Percentiles rank a stretch among this genome's conserved stretches.
Conservation (phyloP, 352 stramenopile genomes). For the Peronospora tabacina region DNA sequence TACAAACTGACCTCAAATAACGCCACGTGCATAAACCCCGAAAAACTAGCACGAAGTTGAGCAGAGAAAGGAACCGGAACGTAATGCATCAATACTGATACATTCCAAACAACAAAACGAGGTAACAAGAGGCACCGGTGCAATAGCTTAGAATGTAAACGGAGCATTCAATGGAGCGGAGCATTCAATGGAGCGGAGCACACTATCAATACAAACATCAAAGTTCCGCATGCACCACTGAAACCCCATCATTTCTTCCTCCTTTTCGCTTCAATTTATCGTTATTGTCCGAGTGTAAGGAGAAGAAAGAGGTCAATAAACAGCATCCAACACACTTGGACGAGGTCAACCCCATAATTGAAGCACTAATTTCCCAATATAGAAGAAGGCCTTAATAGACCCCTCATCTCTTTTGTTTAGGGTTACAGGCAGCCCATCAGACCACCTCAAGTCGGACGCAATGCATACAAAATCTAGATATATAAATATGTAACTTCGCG, state of each 20-base stretch:
- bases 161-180: slow-evolving; percentile 11
- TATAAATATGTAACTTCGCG: slow-evolving; percentile 8
- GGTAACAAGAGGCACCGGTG: slow-evolving; percentile 13
- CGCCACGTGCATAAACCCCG: not conserved
- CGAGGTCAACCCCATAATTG: slow-evolving; percentile 7
- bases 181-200: slow-evolving; percentile 15
- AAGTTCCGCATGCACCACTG: slow-evolving; percentile 29
- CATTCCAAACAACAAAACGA: slow-evolving; percentile 14
- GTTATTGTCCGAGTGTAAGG: slow-evolving; percentile 26
- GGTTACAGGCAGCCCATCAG: slow-evolving; percentile 61
- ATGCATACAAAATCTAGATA: slow-evolving; percentile 15
- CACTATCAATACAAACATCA: slow-evolving; percentile 8
- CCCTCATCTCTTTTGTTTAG: slow-evolving; percentile 36
- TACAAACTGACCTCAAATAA: slow-evolving; percentile 3
- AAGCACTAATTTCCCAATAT: slow-evolving; percentile 2
- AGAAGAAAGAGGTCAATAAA: slow-evolving; percentile 78
- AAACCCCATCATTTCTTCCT: slow-evolving; percentile 67
- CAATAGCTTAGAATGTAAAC: slow-evolving; percentile 10
- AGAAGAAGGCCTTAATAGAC: slow-evolving; percentile 5
- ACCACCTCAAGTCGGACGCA: slow-evolving; percentile 30
- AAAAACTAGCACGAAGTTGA: slow-evolving; percentile 9
- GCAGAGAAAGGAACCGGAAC: slow-evolving; percentile 11
- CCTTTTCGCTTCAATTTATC: slow-evolving; percentile 32
- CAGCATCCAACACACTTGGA: slow-evolving; percentile 33
- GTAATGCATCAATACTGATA: slow-evolving; percentile 13